Conservation (phyloP, 306 rosid species). For the Ormosia semicastrata region DNA sequence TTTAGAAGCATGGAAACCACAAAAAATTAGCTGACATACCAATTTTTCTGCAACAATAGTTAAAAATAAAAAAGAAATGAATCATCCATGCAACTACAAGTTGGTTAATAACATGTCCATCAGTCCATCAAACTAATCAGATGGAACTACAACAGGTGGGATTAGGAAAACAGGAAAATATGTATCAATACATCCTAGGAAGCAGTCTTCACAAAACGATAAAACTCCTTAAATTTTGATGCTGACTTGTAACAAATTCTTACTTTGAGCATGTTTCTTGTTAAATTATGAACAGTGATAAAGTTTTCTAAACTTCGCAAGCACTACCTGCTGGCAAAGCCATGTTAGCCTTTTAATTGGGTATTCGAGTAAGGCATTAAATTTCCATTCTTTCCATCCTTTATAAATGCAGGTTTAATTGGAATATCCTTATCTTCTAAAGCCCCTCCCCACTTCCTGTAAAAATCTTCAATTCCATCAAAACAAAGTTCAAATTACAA, state of each 20-base stretch:
- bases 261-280: background rate
- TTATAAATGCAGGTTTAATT: background rate
- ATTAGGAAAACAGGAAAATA: background rate
- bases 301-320: background rate
- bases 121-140: background rate
- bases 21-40: background rate
- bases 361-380: background rate
- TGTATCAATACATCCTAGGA: background rate
- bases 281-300: background rate
- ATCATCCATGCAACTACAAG: background rate
- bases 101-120: background rate
- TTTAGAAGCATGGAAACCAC: background rate
- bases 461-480: conserved; percentile 4
- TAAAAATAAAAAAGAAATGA: background rate
- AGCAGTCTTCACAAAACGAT: background rate
- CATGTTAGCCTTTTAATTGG: background rate
- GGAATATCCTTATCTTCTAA: background rate
- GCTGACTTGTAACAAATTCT: background rate
- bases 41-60: background rate
- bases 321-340: background rate
- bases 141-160: background rate
- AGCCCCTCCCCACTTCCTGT: background rate
- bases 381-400: background rate
- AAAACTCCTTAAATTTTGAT: background rate
- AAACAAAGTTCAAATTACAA: conserved; percentile 10